Conservation (phyloP, 2,329 filamentous ascomycete genomes). For the Diaporthe velutina region DNA sequence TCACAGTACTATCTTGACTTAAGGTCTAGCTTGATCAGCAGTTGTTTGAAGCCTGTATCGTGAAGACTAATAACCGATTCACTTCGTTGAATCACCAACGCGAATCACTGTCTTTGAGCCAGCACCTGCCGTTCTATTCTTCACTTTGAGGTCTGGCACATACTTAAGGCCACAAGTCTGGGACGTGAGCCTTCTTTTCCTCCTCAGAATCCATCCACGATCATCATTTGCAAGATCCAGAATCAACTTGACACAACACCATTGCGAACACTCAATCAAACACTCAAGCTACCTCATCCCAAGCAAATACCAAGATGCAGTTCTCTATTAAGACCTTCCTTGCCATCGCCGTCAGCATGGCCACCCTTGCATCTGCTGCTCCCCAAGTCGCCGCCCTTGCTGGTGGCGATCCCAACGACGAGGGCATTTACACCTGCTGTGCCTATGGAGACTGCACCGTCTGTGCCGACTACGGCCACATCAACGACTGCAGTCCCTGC, state of each 20-base stretch:
- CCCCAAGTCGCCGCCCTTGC: neutral
- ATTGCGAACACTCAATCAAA: too few relatives aligned
- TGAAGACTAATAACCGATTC: too few relatives aligned
- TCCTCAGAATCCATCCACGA: neutral
- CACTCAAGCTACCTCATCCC: neutral
- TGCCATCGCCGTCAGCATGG: slow-evolving; percentile 2
- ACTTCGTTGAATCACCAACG: neutral
- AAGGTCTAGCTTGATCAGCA: too few relatives aligned
- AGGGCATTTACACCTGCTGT: neutral
- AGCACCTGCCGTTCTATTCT: neutral
- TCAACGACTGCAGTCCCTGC: neutral
- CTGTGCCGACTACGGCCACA: neutral
- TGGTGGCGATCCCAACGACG: too few relatives aligned
- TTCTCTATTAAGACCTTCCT: neutral
- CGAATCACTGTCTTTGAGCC: neutral
- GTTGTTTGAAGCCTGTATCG: too few relatives aligned
- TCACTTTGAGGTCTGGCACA: neutral
- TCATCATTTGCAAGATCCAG: neutral
- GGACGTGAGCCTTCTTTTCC: too few relatives aligned
- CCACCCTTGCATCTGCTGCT: neutral
- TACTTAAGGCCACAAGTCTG: neutral
- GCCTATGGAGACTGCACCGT: neutral
- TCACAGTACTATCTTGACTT: too few relatives aligned
- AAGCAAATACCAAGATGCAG: neutral
- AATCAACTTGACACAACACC: neutral